A percentile compares a stretch with the other conserved stretches of the same genome.
These are phyloP conservation scores for Lolium perenne DNA, from an alignment of 176 grass and related monocot species.

Conservation along the genomic window DNA sequence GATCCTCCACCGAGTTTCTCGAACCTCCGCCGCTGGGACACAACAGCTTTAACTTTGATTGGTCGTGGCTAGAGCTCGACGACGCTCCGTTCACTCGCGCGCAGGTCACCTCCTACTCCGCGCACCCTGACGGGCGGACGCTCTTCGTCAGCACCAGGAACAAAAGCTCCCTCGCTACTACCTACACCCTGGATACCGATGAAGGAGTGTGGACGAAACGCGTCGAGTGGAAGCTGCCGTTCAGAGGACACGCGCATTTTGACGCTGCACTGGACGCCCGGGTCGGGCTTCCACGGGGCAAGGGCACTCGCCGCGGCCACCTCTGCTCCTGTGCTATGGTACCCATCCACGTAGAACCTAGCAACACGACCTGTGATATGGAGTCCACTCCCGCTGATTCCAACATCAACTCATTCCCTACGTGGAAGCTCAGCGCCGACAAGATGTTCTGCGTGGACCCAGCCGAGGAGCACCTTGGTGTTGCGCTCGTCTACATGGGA, in stretches of 20 bases:
- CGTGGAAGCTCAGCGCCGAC: background rate
- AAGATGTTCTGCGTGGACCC: slow-evolving; percentile 10
- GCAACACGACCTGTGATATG: too few relatives aligned
- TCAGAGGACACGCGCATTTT: background rate
- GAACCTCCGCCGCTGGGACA: background rate
- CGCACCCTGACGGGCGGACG: background rate
- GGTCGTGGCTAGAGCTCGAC: background rate
- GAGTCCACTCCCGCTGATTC: too few relatives aligned
- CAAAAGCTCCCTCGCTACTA: background rate
- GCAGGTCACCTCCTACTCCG: background rate
- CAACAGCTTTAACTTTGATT: background rate
- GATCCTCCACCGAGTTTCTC: background rate
- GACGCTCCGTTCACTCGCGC: background rate
- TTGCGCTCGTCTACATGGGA: slow-evolving; percentile 3
- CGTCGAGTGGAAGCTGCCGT: background rate
- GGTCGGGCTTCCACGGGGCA: background rate
- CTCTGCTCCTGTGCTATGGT: background rate
- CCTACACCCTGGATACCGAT: background rate
- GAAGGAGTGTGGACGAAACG: background rate
- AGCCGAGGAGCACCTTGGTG: background rate
- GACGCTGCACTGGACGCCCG: background rate
- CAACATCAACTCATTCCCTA: too few relatives aligned
- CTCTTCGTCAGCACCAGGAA: background rate
- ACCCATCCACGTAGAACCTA: background rate
- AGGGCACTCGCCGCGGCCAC: background rate